Conservation (phyloP, 306 rosid species). For the Vigna hirtella region DNA sequence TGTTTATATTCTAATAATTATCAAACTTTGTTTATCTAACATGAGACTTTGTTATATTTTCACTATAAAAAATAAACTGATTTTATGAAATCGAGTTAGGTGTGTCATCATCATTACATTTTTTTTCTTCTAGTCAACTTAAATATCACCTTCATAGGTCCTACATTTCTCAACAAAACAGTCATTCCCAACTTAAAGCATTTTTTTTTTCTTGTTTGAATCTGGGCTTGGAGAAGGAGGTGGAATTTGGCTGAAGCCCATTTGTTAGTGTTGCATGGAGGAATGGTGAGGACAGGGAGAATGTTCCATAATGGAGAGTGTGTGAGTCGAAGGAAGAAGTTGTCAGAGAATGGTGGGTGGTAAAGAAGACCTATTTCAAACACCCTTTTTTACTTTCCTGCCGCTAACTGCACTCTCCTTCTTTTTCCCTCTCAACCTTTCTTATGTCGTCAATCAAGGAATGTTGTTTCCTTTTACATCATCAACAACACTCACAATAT, state of each 20-base stretch:
- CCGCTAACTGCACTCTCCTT: neutral
- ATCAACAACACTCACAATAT: slow-evolving; percentile 23
- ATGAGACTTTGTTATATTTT: too few relatives aligned
- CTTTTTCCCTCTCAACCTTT: slow-evolving; percentile 1
- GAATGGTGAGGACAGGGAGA: slow-evolving; percentile 2
- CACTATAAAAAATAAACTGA: rapidly evolving
- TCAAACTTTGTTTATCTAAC: too few relatives aligned
- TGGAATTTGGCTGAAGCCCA: neutral
- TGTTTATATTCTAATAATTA: too few relatives aligned
- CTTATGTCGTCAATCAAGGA: neutral
- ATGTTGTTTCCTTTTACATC: slow-evolving; percentile 36
- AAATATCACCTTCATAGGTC: slow-evolving; percentile 26
- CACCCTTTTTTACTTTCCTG: slow-evolving; percentile 4
- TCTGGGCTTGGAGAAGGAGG: neutral
- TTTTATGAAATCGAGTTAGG: too few relatives aligned
- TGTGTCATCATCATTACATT: too few relatives aligned
- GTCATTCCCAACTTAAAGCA: neutral
- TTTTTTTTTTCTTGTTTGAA: too few relatives aligned
- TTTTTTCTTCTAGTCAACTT: neutral
- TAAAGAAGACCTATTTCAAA: too few relatives aligned
- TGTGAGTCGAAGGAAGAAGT: slow-evolving; percentile 26
- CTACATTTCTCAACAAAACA: neutral
- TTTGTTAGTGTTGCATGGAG: neutral
- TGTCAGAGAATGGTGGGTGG: slow-evolving; percentile 44
- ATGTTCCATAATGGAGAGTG: slow-evolving; percentile 37